Percentiles rank a stretch among this genome's conserved stretches.
Evolutionary conservation across 83 land plant species (phyloP).

Genomic region (Picea abies): DNA sequence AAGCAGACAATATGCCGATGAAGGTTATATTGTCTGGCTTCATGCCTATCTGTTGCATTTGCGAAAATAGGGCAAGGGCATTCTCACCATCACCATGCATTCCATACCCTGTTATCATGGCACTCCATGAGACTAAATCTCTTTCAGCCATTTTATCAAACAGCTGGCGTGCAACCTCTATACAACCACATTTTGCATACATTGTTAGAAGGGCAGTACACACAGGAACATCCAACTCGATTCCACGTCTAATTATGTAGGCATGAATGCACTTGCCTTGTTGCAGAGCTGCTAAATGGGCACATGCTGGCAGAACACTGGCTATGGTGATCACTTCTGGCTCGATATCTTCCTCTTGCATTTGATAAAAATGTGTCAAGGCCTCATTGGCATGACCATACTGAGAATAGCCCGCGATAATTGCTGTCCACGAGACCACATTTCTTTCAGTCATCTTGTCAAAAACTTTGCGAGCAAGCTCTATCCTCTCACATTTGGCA

Average conservation of each 20-base stretch:
- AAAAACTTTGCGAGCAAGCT: neutral
- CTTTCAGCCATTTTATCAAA: constrained; percentile 28
- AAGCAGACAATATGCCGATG: constrained; percentile 51
- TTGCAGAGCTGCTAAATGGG: constrained; percentile 42
- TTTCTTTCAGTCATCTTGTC: constrained; percentile 22
- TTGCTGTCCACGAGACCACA: constrained; percentile 7
- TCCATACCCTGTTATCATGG: constrained; percentile 53
- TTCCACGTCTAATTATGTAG: constrained; percentile 40
- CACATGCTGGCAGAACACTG: constrained; percentile 49
- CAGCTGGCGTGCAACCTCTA: constrained; percentile 25
- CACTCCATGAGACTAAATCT: constrained; percentile 44
- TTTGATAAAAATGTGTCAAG: neutral
- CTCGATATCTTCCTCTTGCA: neutral
- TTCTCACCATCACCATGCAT: constrained; percentile 35
- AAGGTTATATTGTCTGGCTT: constrained; percentile 43
- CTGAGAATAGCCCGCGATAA: neutral
- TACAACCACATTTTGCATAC: constrained; percentile 61
- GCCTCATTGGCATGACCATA: neutral
- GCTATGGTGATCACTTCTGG: constrained; percentile 28
- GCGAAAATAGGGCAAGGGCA: constrained; percentile 33
- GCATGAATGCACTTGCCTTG: constrained; percentile 51
- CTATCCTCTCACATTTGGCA: constrained; percentile 6
- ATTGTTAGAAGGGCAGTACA: constrained; percentile 47
- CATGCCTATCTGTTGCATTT: constrained; percentile 24
- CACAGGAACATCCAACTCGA: constrained; percentile 31